Conservation (phyloP, 768 basidiomycete genomes). For the Crassisporium funariophilum region DNA sequence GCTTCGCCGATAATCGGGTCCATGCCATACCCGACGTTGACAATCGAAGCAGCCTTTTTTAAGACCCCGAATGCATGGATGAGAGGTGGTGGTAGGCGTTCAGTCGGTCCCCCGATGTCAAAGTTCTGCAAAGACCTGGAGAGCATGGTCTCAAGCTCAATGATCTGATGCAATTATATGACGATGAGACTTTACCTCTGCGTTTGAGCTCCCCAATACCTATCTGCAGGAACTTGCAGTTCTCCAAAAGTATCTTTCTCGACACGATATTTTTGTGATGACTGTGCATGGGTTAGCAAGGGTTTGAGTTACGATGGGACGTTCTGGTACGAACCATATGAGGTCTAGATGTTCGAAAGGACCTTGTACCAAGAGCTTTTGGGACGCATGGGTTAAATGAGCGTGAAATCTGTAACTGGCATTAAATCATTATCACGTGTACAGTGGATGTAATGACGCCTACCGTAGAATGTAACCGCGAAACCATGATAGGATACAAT, state of each 20-base stretch:
- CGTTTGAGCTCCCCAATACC: constrained; percentile 99
- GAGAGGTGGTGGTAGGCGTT: constrained; percentile 91
- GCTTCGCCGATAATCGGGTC: constrained; percentile 86
- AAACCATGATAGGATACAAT: constrained; percentile 16
- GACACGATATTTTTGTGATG: constrained; percentile 60
- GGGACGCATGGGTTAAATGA: constrained; percentile 13
- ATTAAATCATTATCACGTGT: constrained; percentile 35
- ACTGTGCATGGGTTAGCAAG: constrained; percentile 23
- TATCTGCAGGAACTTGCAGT: constrained; percentile 71
- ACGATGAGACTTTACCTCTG: constrained; percentile 85
- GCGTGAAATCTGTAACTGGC: constrained; percentile 29
- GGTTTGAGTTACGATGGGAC: neutral
- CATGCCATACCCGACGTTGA: constrained; percentile 89
- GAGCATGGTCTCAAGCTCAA: neutral
- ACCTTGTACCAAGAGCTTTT: constrained; percentile 23
- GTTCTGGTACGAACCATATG: constrained; percentile 29
- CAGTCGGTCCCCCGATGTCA: constrained; percentile 94
- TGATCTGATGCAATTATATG: neutral
- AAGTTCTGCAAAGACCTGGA: constrained; percentile 92
- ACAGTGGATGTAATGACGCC: constrained; percentile 8
- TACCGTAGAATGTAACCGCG: constrained; percentile 19
- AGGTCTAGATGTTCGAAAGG: constrained; percentile 33
- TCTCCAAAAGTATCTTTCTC: constrained; percentile 98
- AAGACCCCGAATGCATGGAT: constrained; percentile 98
- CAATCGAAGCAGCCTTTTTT: constrained; percentile 94